Base-by-base conservation (phyloP, 2,329 filamentous ascomycete species). In the Trichothecium sympodiale region DNA sequence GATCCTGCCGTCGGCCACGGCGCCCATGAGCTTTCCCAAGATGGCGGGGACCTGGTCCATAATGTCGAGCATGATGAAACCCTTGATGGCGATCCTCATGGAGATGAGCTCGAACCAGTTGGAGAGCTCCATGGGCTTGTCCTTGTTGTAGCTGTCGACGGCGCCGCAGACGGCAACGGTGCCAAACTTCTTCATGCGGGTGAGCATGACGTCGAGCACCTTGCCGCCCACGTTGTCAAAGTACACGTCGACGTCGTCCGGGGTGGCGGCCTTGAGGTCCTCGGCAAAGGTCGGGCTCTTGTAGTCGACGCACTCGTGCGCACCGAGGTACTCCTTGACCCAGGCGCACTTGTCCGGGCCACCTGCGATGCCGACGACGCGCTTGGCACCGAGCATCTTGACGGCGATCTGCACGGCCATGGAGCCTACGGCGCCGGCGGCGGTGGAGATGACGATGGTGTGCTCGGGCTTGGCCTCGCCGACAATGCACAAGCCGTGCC, bases 31-130 rank as follows among this genome's bases (percentile, higher is more conserved):
- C 43, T 52, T 44, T 9, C 39, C 39, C 1, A 52, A 42, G 13
- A 50, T 49, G 1, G 38, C 42, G 3, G 49, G 48, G 14, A 49
- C 40, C 43, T 51, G 46, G 25, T 52, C 49, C 44, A 51, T 46
- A 16, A 50, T 51, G 29, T 52, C 49, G 15, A 52, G 39, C 49
- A 52, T 50, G 13, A 52, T 51, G 33, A 52, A 52, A 2, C 49
- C 49, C 2, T 39, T 39, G 36, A 52, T 44, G 13, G 34, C 46
- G 5, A 52, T 48, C 5, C 49, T 37, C 39, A 41, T 43, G 2
- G 49, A 52, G 2, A 52, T 45, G 9, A 52, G 33, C 41, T 52
- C 49, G 25, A 52, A 52, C 49, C 49, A 52, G 38, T 52, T 52
- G 32, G 38, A 36, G 5, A 52, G 43, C 12, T 37, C 42, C 49